phyloP scores from a whole-genome alignment of 306 rosid species.

The Sophora flavescens region DNA sequence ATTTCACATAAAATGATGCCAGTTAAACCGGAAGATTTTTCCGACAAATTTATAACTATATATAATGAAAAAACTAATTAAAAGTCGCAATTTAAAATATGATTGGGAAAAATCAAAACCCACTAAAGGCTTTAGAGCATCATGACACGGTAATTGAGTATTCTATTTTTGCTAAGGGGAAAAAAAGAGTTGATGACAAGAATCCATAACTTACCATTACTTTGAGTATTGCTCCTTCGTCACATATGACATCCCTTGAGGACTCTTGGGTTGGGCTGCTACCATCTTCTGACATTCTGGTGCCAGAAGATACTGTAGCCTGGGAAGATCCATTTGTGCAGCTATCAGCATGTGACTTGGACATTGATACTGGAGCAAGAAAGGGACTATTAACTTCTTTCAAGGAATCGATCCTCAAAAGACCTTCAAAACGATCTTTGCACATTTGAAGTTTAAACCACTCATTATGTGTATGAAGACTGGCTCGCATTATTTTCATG shows the following conservation, averaged over 20 bases:
- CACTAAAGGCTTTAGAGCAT: conserved; percentile 24
- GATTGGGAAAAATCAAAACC: conserved; percentile 15
- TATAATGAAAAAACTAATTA: neutral
- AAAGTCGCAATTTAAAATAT: neutral
- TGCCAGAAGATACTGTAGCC: conserved; percentile 75
- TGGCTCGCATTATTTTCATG: conserved; percentile 88
- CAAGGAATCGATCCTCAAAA: conserved; percentile 83
- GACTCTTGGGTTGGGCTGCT: conserved; percentile 88
- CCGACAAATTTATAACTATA: neutral
- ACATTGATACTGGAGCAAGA: conserved; percentile 55
- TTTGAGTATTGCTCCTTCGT: conserved; percentile 91
- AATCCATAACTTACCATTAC: conserved; percentile 81
- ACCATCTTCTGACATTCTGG: conserved; percentile 84
- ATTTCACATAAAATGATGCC: neutral
- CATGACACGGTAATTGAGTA: neutral
- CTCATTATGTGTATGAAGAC: conserved; percentile 85
- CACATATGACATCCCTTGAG: conserved; percentile 72
- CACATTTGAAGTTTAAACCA: conserved; percentile 99
- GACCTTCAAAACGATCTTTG: conserved; percentile 90
- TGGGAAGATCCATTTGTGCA: conserved; percentile 86
- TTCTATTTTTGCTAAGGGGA: neutral
- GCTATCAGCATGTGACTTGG: conserved; percentile 81
- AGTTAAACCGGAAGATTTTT: neutral
- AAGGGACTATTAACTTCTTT: conserved; percentile 74
- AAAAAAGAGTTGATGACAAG: neutral